A percentile compares a stretch with the other conserved stretches of the same genome.
phyloP scores from a whole-genome alignment of 23 red algal species.

The Chondrus crispus region DNA sequence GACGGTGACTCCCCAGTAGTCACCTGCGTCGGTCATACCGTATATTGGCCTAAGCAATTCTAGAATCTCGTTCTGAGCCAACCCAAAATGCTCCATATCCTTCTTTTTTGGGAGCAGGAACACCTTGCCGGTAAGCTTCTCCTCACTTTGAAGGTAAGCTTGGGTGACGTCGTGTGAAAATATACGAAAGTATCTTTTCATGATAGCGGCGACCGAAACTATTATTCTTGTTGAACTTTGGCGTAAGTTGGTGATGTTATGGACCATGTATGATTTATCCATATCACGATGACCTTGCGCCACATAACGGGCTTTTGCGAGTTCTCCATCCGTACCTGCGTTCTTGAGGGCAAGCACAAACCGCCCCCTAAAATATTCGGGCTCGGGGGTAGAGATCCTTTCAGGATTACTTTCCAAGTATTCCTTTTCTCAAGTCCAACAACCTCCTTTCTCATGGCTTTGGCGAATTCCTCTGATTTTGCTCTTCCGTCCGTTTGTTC shows the following conservation, averaged over 20 bases:
- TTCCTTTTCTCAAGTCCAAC: no score
- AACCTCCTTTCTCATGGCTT: not conserved
- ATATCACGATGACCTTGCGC: constrained; percentile 24
- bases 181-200: not conserved
- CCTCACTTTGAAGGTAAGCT: not conserved
- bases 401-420: no score
- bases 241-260: not conserved
- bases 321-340: not conserved
- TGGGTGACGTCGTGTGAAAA: not conserved
- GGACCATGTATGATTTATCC: not conserved
- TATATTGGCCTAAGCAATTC: constrained; percentile 10
- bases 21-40: constrained; percentile 33
- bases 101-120: not conserved
- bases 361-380: not conserved
- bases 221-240: not conserved
- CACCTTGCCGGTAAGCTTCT: not conserved
- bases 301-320: constrained; percentile 6
- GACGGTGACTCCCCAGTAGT: constrained; percentile 11
- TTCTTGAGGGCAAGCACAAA: constrained; percentile 11
- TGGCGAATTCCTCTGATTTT: not conserved
- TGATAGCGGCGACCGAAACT: not conserved
- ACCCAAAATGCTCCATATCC: not conserved
- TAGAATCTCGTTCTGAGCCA: constrained; percentile 9
- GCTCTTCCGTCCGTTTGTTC: no score
- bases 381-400: no score